Evolutionary conservation across 148 eudicot species (phyloP), one percentile per base, ranked within the genome.

Genomic region (Gaultheria prostrata): DNA sequence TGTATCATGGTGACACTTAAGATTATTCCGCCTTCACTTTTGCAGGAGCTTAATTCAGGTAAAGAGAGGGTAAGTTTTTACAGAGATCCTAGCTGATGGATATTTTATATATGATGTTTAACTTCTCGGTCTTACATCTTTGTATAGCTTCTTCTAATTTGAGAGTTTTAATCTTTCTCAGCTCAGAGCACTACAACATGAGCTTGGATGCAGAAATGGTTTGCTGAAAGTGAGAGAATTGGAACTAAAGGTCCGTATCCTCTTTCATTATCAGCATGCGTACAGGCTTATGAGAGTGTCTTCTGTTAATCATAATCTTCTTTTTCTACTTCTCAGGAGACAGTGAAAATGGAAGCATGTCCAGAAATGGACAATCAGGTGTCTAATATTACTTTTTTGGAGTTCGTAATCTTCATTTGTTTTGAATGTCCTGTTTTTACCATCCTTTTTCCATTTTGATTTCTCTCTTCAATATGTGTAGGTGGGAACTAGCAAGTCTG

Each of bases 61-160:
- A 90, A 84, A 84, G 92, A 90, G 63, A 85, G 88, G 89, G 92
- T 90, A 90, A 77, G 92, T 86, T 21, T 50, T 57, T n/a, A 43
- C 24, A 28, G 80, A 33, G 65, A 33, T 17, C 59, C 3, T 78
- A 69, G 56, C 21, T 20, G 21, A 32, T 45, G 28, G 10, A 45
- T 21, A 24, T 14, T 49, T 18, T 65, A 32, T 75, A 20, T 11
- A 56, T 30, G 46, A 30, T 32, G 49, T 53, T 30, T 3, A 18
- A 26, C 74, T 81, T 57, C 18, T 48, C 3, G 48, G 18, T 81
- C 45, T 20, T 32, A 8, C 48, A n/a, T 18, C 28, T 17, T 46
- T 76, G 54, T 20, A 18, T 74, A n/a, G 45, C 45, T 49, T 85
- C 20, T 85, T n/a, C 79, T 80, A 56, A 74, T 33, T 57, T 59